Base-by-base conservation (phyloP, 176 grass and related monocot genomes). In the Ensete glaucum region DNA sequence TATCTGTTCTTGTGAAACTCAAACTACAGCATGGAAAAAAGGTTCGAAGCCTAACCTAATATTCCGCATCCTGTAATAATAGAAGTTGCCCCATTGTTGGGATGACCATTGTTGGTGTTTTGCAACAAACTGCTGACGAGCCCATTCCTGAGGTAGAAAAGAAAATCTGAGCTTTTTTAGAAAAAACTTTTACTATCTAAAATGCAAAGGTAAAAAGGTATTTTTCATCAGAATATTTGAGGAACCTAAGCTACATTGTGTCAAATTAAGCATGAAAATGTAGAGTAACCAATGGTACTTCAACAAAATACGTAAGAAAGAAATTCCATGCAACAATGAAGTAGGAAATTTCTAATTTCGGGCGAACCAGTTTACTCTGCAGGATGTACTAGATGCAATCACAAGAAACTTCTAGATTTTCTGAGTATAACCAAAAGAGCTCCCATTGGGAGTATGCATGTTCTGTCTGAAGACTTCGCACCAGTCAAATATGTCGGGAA, bases 51-150 rank as follows among this genome's bases (percentile, higher is more conserved):
- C 69, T 67, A 22, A 99, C 95, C 90, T 91, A 80, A 99, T 99
- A 70, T 86, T 94, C 66, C 87, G 87, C 95, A 98, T 94, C 76
- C 86, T 90, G 73, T 89, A 99, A 85, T 99, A 99, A 78, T 94
- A 91, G 79, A 99, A 99, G 79, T 99, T 98, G 73, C 88, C 90
- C 95, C 95, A 99, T 76, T 94, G 88, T 68, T 99, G 95, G 49
- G 90, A 99, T 55, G 95, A 80, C 90, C 90, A 99, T 54, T 99
- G 95, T 78, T 91, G 95, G 80, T 99, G 95, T 83, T 99, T 99
- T 67, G 88, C 90, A 29, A 89, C 77, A n/a, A 94, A 99, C 76
- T 99, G 88, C 75, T 94, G 85, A 76, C 88, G 84, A 67, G 95
- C 95, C 95, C 88, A 91, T 74, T 99, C 88, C 95, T 99, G 62